Percentiles rank a stretch among this genome's conserved stretches.
Conservation (phyloP, 495 filamentous ascomycete species). For the Immersiella caudata region DNA sequence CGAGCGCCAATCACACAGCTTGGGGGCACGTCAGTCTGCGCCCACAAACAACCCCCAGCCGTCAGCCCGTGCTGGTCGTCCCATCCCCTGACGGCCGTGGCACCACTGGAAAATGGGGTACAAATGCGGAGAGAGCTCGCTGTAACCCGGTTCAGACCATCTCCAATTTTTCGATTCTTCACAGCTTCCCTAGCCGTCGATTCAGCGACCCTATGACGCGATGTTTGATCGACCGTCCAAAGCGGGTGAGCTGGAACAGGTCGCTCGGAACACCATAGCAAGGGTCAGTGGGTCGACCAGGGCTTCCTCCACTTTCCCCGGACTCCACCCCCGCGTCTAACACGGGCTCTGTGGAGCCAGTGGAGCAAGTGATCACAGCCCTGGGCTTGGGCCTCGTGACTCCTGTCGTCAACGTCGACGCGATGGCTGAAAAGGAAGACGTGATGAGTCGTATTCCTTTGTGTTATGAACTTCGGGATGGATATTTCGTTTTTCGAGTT, state of each 20-base stretch:
- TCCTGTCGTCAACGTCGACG: neutral
- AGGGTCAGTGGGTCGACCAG: constrained; percentile 21
- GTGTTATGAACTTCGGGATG: neutral
- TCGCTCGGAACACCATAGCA: constrained; percentile 5
- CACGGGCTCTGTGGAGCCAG: constrained; percentile 19
- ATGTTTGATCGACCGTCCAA: too few species aligned
- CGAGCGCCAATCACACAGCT: constrained; percentile 37
- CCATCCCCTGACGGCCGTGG: constrained; percentile 18
- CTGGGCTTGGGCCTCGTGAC: neutral
- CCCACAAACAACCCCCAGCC: constrained; percentile 17
- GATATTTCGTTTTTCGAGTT: neutral
- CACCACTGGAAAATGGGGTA: constrained; percentile 19
- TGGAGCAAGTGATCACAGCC: constrained; percentile 27
- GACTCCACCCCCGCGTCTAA: constrained; percentile 33
- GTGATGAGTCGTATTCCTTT: neutral
- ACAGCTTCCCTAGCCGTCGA: neutral
- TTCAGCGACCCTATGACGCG: neutral
- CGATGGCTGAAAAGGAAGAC: neutral
- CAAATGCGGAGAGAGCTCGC: constrained; percentile 3
- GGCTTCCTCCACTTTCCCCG: constrained; percentile 33
- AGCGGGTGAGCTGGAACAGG: constrained; percentile 1
- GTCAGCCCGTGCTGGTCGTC: constrained; percentile 20
- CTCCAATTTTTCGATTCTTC: neutral
- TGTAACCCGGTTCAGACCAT: neutral
- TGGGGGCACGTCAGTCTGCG: constrained; percentile 33